A percentile compares a stretch with the other conserved stretches of the same genome.
These are phyloP conservation scores for Melaleuca quinquenervia DNA, from an alignment of 345 rosid species.

Conservation along the genomic window DNA sequence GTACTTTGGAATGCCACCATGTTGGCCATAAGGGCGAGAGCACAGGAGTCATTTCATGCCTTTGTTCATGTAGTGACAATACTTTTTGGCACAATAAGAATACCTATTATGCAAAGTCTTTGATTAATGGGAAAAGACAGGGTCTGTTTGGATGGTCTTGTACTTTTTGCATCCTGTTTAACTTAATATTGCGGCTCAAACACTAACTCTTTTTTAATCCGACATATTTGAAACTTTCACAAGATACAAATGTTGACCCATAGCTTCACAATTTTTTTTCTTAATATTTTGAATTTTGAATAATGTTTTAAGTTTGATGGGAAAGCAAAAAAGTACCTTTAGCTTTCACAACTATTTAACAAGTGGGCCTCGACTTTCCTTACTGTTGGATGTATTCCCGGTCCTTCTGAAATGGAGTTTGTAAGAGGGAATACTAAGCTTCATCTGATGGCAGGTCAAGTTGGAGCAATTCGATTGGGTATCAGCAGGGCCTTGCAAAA, in stretches of 20 bases:
- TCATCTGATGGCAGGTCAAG: slow-evolving; percentile 59
- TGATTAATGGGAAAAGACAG: background rate
- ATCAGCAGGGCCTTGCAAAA: slow-evolving; percentile 87
- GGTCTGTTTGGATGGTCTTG: background rate
- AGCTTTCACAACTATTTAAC: background rate
- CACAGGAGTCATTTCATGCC: too few species aligned
- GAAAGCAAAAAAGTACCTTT: background rate
- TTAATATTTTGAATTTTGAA: background rate
- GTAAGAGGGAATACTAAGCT: background rate
- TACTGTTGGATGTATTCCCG: background rate
- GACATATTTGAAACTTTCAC: background rate
- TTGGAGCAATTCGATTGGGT: slow-evolving; percentile 85
- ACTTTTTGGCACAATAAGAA: too few species aligned
- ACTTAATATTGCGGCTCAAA: background rate
- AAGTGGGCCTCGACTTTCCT: background rate
- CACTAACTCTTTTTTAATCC: background rate
- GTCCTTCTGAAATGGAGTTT: background rate
- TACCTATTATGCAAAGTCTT: background rate
- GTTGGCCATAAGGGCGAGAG: too few species aligned
- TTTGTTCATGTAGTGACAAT: background rate
- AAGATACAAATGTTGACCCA: background rate
- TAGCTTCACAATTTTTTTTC: too few species aligned
- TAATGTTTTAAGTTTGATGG: background rate
- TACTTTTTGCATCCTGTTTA: background rate
- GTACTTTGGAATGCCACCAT: too few species aligned